phyloP scores from a whole-genome alignment of 2,329 filamentous ascomycete species.

The Botrytis hyacinthi region DNA sequence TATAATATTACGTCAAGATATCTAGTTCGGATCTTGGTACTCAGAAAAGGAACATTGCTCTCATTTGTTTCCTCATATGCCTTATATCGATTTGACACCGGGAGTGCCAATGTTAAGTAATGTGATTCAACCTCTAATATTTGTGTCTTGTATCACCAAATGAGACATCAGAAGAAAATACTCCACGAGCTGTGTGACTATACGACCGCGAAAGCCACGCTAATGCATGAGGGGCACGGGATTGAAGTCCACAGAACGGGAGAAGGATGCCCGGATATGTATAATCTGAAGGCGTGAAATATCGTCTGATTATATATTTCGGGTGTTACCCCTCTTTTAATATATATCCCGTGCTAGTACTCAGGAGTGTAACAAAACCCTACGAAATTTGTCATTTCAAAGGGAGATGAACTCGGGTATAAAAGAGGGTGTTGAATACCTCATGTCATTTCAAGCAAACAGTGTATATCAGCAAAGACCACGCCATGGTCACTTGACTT shows the following conservation, averaged over 20 bases:
- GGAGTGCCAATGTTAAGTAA: not conserved
- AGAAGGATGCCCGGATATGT: not conserved
- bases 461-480: too few relatives aligned
- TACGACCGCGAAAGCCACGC: not conserved
- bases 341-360: not conserved
- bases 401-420: not conserved
- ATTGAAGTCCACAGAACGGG: not conserved
- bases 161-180: conserved; percentile 10
- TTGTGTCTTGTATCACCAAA: not conserved
- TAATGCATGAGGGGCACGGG: not conserved
- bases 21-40: not conserved
- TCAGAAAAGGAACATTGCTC: not conserved
- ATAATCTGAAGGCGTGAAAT: too few relatives aligned
- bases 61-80: not conserved
- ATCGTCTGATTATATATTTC: too few relatives aligned
- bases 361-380: too few relatives aligned
- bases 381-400: not conserved
- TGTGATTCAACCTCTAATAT: not conserved
- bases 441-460: not conserved
- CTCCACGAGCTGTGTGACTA: not conserved
- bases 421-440: not conserved
- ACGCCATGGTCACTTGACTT: not conserved
- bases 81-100: not conserved
- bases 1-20: not conserved
- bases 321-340: not conserved